These are phyloP conservation scores for Ceratopteris richardii DNA, from an alignment of 75 land plant species.

Conservation along the genomic window DNA sequence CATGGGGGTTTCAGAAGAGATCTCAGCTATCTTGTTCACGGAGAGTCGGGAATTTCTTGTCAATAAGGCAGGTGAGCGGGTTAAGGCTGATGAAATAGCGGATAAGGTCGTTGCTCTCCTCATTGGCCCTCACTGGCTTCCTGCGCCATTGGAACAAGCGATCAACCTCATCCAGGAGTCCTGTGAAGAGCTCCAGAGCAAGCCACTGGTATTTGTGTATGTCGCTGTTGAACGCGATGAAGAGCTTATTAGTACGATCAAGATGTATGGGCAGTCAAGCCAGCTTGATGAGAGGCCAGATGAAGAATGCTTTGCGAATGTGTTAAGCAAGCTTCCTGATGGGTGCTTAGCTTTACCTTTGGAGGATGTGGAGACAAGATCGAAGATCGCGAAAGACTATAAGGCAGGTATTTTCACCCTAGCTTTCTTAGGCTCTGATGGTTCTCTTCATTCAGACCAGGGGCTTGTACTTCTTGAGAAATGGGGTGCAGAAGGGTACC, in stretches of 20 bases:
- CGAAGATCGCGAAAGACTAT: neutral
- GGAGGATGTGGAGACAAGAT: conserved; percentile 7
- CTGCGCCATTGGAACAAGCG: conserved; percentile 13
- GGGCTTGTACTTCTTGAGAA: conserved; percentile 17
- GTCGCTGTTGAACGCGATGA: conserved; percentile 23
- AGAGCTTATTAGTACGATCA: conserved; percentile 11
- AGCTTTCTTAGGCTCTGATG: conserved; percentile 21
- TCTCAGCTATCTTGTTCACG: neutral
- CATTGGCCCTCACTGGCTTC: conserved; percentile 29
- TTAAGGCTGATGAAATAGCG: conserved; percentile 10
- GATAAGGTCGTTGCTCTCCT: conserved; percentile 12
- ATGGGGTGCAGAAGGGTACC: conserved; percentile 23
- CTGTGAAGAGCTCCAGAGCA: conserved; percentile 18
- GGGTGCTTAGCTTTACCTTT: conserved; percentile 23
- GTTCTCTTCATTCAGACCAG: conserved; percentile 10
- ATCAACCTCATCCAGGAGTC: conserved; percentile 2
- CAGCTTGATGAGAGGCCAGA: conserved; percentile 11
- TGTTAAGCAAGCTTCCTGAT: conserved; percentile 14
- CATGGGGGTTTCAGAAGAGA: too few relatives aligned
- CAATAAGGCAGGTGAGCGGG: neutral
- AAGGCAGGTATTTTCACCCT: conserved; percentile 18
- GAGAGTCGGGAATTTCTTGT: neutral
- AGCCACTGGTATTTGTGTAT: conserved; percentile 14
- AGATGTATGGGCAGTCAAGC: conserved; percentile 9
- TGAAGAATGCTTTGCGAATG: conserved; percentile 17